Percentiles rank a stretch among this genome's conserved stretches.
These are phyloP conservation scores for Pichia scutulata DNA, from an alignment of 805 yeast genomes.

Conservation along the genomic window DNA sequence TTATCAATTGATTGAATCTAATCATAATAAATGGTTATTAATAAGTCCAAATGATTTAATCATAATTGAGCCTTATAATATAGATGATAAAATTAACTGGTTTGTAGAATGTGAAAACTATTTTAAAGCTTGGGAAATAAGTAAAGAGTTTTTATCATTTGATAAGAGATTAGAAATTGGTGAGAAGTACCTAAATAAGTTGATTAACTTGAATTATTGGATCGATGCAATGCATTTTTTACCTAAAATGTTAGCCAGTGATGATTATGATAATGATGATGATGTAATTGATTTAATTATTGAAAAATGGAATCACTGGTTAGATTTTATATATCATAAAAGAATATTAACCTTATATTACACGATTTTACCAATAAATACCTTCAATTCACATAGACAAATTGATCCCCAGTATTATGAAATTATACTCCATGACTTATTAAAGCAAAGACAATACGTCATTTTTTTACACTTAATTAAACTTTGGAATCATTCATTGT, in stretches of 20 bases:
- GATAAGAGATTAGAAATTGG: constrained; percentile 54
- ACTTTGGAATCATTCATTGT: constrained; percentile 53
- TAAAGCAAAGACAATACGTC: constrained; percentile 28
- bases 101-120: constrained; percentile 44
- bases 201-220: constrained; percentile 45
- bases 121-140: constrained; percentile 72
- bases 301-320: constrained; percentile 61
- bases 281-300: constrained; percentile 18
- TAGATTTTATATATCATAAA: constrained; percentile 42
- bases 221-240: constrained; percentile 45
- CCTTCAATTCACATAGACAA: constrained; percentile 14
- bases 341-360: constrained; percentile 42
- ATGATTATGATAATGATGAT: constrained; percentile 19
- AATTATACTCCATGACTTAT: constrained; percentile 38
- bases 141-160: constrained; percentile 47
- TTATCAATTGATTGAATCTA: constrained; percentile 40
- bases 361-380: constrained; percentile 44
- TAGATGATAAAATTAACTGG: constrained; percentile 71
- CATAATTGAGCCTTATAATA: constrained; percentile 60
- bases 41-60: constrained; percentile 80
- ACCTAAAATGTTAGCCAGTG: constrained; percentile 28
- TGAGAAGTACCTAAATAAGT: constrained; percentile 40
- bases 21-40: constrained; percentile 45
- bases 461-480: constrained; percentile 37
- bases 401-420: constrained; percentile 38